Percentiles rank a stretch among this genome's conserved stretches.
These are phyloP conservation scores for Calvatia gigantea DNA, from an alignment of 768 basidiomycete genomes.

Conservation along the genomic window DNA sequence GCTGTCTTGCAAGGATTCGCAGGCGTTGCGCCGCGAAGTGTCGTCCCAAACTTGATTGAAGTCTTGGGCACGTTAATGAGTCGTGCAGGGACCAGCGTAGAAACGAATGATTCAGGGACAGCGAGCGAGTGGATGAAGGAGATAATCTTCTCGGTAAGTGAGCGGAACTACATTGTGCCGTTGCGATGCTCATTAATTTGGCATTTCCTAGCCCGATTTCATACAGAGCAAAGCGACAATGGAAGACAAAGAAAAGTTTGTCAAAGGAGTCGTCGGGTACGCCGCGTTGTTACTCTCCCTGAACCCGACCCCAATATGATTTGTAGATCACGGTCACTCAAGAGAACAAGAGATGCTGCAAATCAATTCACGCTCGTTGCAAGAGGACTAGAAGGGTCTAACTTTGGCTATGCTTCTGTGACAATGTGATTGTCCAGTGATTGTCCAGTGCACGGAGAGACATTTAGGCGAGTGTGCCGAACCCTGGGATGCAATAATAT, in stretches of 20 bases:
- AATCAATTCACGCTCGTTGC: conserved; percentile 86
- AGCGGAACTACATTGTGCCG: neutral
- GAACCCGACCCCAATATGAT: neutral
- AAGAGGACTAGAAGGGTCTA: conserved; percentile 79
- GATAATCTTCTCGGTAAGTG: conserved; percentile 60
- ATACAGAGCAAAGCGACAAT: conserved; percentile 65
- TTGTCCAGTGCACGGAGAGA: neutral
- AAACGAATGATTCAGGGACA: conserved; percentile 30
- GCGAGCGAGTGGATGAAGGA: conserved; percentile 65
- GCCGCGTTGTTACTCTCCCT: conserved; percentile 15
- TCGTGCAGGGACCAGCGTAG: conserved; percentile 32
- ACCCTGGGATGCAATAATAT: conserved; percentile 2
- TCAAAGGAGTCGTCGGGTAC: conserved; percentile 68
- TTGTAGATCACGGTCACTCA: conserved; percentile 66
- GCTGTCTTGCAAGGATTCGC: conserved; percentile 80
- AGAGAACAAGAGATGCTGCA: conserved; percentile 76
- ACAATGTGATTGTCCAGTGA: neutral
- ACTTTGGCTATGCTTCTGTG: conserved; percentile 78
- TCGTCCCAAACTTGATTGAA: conserved; percentile 81
- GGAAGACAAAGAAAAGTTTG: conserved; percentile 76
- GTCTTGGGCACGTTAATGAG: conserved; percentile 65
- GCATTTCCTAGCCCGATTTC: conserved; percentile 58
- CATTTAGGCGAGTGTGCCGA: neutral
- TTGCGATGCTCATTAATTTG: neutral
- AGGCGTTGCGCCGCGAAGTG: conserved; percentile 78